Base-by-base conservation (phyloP, 2,329 filamentous ascomycete genomes). In the Alternaria novae-zelandiae region DNA sequence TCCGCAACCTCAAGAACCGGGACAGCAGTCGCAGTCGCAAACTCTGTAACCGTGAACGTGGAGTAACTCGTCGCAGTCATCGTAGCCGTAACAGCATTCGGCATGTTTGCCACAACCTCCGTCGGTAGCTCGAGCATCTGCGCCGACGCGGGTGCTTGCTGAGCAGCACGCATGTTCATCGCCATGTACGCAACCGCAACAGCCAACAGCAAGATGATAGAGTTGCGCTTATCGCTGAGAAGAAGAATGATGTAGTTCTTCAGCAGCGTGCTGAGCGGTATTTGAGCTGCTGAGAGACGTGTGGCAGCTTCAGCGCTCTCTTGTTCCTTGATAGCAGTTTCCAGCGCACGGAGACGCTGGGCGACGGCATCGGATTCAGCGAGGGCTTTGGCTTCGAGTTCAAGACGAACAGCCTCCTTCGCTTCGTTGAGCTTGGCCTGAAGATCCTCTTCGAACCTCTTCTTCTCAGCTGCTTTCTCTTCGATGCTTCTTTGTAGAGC, bases 171-270 rank as follows among this genome's bases (percentile, higher is more conserved):
- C 54, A 73, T 70, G 55, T 72, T 74, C 68, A 73, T 72, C 20
- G 72, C 61, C 25, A 86, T 74, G 63, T 83, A 80, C 2, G 83
- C 64, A 5, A 85, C 79, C 6, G 84, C 62, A 13, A 80, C 60
- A 46, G 80, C 80, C 4, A 88, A 76, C 5, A 85, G 62, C 9
- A 82, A 74, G 32, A 88, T 83, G 17, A 82, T 77, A 11, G 87
- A 76, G 69, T 89, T 89, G 41, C 84, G 82, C 49, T 81, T 80
- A 67, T 89, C 87, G 47, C 81, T 81, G 3, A 84, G 79, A 20
- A 88, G 76, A 1, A 87, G 76, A 23, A 82, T 78, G 17, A 88
- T 61, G 68, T 87, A 88, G 70, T 87, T 88, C 62, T 81, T 79
- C 47, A 88, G 64, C 13, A 88, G 77, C 0, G 83, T 83, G 15